Evolutionary conservation across 2,329 filamentous ascomycete genomes (phyloP).

Genomic region (Rhinocladiella mackenziei): DNA sequence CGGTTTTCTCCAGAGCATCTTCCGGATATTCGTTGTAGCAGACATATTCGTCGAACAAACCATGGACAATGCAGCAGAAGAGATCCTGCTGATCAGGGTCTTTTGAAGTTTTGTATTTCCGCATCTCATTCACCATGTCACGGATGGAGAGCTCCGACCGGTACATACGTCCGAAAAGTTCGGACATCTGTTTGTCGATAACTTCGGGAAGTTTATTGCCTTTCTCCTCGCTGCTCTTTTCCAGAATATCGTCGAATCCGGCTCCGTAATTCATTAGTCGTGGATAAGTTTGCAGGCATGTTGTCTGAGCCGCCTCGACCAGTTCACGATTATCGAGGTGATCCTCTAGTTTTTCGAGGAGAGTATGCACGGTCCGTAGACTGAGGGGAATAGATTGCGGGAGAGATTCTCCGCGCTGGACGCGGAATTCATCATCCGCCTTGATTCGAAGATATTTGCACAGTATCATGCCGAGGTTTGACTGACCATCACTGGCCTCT

Average conservation of each 20-base stretch:
- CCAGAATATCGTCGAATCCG: slow-evolving; percentile 85
- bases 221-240: slow-evolving; percentile 67
- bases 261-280: slow-evolving; percentile 94
- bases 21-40: slow-evolving; percentile 94
- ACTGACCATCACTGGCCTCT: slow-evolving; percentile 42
- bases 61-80: slow-evolving; percentile 98
- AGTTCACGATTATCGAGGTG: slow-evolving; percentile 59
- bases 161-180: slow-evolving; percentile 98
- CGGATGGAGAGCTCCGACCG: slow-evolving; percentile 82
- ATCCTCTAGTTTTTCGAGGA: slow-evolving; percentile 75
- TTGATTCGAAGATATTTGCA: slow-evolving; percentile 81
- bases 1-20: slow-evolving; percentile 92
- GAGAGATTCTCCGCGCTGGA: slow-evolving; percentile 66
- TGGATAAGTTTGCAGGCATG: slow-evolving; percentile 88
- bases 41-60: slow-evolving; percentile 92
- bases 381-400: slow-evolving; percentile 70
- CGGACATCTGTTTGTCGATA: slow-evolving; percentile 89
- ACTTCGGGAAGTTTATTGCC: slow-evolving; percentile 75
- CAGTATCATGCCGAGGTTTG: slow-evolving; percentile 45
- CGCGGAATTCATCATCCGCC: slow-evolving; percentile 71
- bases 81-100: slow-evolving; percentile 85
- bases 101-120: slow-evolving; percentile 80
- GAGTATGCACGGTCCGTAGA: slow-evolving; percentile 76
- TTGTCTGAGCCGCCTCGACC: slow-evolving; percentile 74
- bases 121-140: slow-evolving; percentile 77